phyloP scores from a whole-genome alignment of 345 rosid species.

The Eucalyptus virginea region DNA sequence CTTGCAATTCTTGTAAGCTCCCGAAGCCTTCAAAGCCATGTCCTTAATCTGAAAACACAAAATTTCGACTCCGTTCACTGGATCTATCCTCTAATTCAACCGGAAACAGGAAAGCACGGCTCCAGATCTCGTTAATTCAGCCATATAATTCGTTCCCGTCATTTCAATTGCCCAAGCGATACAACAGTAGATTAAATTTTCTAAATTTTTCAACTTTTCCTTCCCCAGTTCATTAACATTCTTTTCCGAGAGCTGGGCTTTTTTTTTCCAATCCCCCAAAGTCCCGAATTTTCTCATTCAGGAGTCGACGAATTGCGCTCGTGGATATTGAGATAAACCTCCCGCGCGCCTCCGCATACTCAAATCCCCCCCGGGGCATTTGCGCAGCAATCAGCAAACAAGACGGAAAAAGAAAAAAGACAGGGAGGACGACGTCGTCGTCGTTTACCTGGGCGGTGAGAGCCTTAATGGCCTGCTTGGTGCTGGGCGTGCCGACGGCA shows the following conservation, averaged over 20 bases:
- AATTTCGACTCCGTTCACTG: background rate
- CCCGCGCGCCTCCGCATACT: background rate
- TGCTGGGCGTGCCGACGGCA: conserved; percentile 53
- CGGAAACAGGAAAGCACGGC: background rate
- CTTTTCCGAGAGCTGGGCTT: background rate
- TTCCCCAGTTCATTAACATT: background rate
- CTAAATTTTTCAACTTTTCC: background rate
- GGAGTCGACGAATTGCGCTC: background rate
- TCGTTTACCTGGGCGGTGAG: conserved; percentile 65
- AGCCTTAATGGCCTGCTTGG: conserved; percentile 62
- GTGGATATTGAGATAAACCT: background rate
- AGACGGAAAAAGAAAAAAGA: background rate
- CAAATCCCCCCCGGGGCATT: background rate
- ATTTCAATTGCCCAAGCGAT: background rate
- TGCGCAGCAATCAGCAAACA: background rate
- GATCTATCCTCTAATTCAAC: background rate
- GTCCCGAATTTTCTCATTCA: background rate
- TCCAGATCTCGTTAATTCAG: background rate
- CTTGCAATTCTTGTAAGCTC: conserved; percentile 84
- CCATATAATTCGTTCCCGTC: background rate
- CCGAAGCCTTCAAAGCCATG: conserved; percentile 89
- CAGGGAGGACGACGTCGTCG: background rate
- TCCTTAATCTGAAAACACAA: conserved; percentile 59
- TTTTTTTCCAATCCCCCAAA: background rate
- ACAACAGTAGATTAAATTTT: background rate